A percentile compares a stretch with the other conserved stretches of the same genome.
Conservation (phyloP, 257 asterid genomes). For the Handroanthus guayacan region DNA sequence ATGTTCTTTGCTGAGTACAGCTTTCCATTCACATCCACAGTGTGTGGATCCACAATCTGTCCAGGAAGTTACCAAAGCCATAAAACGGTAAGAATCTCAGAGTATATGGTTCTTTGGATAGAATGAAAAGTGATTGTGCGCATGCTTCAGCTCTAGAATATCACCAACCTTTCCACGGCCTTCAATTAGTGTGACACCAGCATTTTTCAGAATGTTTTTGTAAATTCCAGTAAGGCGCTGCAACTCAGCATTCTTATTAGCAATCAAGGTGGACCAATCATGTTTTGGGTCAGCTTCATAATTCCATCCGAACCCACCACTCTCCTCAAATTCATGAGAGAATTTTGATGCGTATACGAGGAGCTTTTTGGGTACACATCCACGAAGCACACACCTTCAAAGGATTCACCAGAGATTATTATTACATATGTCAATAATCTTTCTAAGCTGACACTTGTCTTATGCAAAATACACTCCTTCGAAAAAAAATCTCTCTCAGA, state of each 20-base stretch:
- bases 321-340: slow-evolving; percentile 94
- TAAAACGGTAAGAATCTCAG: slow-evolving; percentile 1
- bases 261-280: slow-evolving; percentile 91
- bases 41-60: slow-evolving; percentile 89
- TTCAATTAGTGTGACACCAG: slow-evolving; percentile 75
- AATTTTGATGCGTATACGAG: slow-evolving; percentile 91
- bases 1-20: slow-evolving; percentile 88
- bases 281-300: slow-evolving; percentile 88
- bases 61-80: slow-evolving; percentile 28
- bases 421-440: slow-evolving; percentile 33
- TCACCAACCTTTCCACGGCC: slow-evolving; percentile 95
- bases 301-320: slow-evolving; percentile 93
- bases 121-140: not conserved
- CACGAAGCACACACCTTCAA: slow-evolving; percentile 96
- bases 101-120: not conserved
- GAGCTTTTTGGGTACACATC: slow-evolving; percentile 96
- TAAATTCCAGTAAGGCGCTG: slow-evolving; percentile 89
- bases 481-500: slow-evolving; percentile 12
- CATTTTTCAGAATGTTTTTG: slow-evolving; percentile 79
- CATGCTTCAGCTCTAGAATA: slow-evolving; percentile 13
- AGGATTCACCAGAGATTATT: slow-evolving; percentile 33
- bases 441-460: slow-evolving; percentile 1
- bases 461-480: slow-evolving; percentile 19
- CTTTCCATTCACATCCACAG: slow-evolving; percentile 89
- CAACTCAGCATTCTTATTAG: slow-evolving; percentile 94